Conservation (phyloP, 495 filamentous ascomycete genomes). For the Penicillium samsonianum region DNA sequence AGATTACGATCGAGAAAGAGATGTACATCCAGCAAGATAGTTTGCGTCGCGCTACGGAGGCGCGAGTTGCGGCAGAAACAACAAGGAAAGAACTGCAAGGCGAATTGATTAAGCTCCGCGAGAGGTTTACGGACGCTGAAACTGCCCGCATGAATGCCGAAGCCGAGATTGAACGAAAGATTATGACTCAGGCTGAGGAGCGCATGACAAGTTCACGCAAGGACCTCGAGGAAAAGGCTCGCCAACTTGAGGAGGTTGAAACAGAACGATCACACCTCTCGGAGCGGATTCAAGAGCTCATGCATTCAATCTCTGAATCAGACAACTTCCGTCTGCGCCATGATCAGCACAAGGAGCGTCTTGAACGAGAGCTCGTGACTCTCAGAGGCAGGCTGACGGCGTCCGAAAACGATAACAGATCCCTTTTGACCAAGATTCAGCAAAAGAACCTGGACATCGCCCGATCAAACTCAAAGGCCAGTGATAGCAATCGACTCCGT, state of each 20-base stretch:
- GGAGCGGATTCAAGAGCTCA: conserved; percentile 75
- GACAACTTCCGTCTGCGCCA: conserved; percentile 82
- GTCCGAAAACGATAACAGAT: conserved; percentile 96
- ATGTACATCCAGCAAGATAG: conserved; percentile 97
- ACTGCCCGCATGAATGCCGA: conserved; percentile 83
- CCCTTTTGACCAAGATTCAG: conserved; percentile 92
- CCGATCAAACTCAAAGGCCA: conserved; percentile 81
- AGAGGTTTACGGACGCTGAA: conserved; percentile 80
- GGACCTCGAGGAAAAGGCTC: conserved; percentile 73
- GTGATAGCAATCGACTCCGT: conserved; percentile 79
- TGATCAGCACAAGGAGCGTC: conserved; percentile 89
- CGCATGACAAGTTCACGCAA: conserved; percentile 73
- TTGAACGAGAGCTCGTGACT: conserved; percentile 90
- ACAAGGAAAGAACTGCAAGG: conserved; percentile 86
- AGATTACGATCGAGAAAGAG: conserved; percentile 97
- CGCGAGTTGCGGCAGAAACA: conserved; percentile 72
- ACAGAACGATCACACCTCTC: conserved; percentile 73
- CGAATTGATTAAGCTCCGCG: conserved; percentile 79
- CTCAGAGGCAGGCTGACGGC: conserved; percentile 87
- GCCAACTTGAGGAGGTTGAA: conserved; percentile 71
- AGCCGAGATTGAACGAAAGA: conserved; percentile 73
- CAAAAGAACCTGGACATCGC: conserved; percentile 98
- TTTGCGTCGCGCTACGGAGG: conserved; percentile 83
- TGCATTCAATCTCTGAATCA: conserved; percentile 80
- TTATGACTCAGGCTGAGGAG: conserved; percentile 76